A percentile compares a stretch with the other conserved stretches of the same genome.
Evolutionary conservation across 2,329 filamentous ascomycete species (phyloP).

Genomic region (Apiospora aurea): DNA sequence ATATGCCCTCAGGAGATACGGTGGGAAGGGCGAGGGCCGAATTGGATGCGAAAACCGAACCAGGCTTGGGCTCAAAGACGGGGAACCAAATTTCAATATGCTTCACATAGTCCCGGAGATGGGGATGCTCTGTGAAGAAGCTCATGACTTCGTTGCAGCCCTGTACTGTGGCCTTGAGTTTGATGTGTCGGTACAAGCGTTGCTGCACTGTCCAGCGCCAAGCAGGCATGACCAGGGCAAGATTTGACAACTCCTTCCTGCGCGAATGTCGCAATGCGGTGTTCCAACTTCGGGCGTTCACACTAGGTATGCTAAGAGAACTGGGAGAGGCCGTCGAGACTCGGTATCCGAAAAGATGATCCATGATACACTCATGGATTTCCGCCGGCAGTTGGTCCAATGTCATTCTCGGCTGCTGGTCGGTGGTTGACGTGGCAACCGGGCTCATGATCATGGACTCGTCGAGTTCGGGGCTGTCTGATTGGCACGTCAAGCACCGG

Average conservation of each 20-base stretch:
- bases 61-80: constrained; percentile 68
- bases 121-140: constrained; percentile 66
- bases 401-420: constrained; percentile 44
- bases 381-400: constrained; percentile 68
- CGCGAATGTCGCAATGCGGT: constrained; percentile 72
- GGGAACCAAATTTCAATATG: constrained; percentile 83
- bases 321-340: constrained; percentile 66
- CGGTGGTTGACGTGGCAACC: constrained; percentile 34
- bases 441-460: constrained; percentile 38
- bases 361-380: constrained; percentile 75
- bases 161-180: constrained; percentile 74
- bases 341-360: constrained; percentile 74
- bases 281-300: constrained; percentile 64
- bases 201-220: constrained; percentile 75
- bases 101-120: constrained; percentile 70
- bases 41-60: constrained; percentile 50
- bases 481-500: constrained; percentile 49
- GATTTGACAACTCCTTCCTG: constrained; percentile 69
- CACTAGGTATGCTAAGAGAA: constrained; percentile 59
- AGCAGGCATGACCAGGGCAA: constrained; percentile 67
- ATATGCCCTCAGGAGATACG: constrained; percentile 61
- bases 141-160: constrained; percentile 64
- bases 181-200: constrained; percentile 77
- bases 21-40: constrained; percentile 55
- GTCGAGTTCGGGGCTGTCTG: constrained; percentile 40